Evolutionary conservation across 768 basidiomycete genomes (phyloP), one percentile per base, ranked within the genome.

Genomic region (Rubroboletus pulcherrimus): DNA sequence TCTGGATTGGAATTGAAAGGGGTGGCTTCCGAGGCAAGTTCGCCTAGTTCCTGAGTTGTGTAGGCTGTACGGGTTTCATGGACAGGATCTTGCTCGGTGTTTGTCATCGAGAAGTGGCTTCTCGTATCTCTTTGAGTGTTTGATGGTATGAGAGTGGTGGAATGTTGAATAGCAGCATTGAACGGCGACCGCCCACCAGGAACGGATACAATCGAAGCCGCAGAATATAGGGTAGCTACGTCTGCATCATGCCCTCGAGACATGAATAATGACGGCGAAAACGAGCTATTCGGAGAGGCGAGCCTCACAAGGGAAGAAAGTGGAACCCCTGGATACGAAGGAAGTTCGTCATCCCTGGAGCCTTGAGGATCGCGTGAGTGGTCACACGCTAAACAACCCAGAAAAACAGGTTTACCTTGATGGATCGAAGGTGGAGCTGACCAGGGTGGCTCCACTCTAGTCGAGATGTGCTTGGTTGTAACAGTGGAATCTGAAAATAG

Each of bases 181-280:
- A 75, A 63, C 2, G 77, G 72, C 17, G 76, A 69, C 35, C 71
- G 63, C 41, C 73, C 74, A 24, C 74, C 71, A 7, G 86, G 81
- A 30, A 91, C 79, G 29, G 87, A 88, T 73, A 84, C 81, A 24
- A 93, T 76, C 2, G 87, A 90, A 6, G 89, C 89, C 0, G 89
- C 89, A n/a, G 89, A 89, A 69, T 93, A 93, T 6, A 93, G 76
- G 4, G 91, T 92, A 17, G 90, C 88, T 10, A 91, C 87, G 49
- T 94, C 92, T 1, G 87, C 78, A 69, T 93, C 91, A 19, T 78
- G 78, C 12, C 75, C 74, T 34, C 79, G 74, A 40, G 68, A 53
- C 41, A 56, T 39, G 34, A 63, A 53, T 35, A 65, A 59, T 12
- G 74, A 69, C 2, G 78, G 73, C 0, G 79, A 72, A 65, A 83